These are phyloP conservation scores for Candida glucosophila DNA, from an alignment of 1,139 yeast genomes.

Conservation along the genomic window DNA sequence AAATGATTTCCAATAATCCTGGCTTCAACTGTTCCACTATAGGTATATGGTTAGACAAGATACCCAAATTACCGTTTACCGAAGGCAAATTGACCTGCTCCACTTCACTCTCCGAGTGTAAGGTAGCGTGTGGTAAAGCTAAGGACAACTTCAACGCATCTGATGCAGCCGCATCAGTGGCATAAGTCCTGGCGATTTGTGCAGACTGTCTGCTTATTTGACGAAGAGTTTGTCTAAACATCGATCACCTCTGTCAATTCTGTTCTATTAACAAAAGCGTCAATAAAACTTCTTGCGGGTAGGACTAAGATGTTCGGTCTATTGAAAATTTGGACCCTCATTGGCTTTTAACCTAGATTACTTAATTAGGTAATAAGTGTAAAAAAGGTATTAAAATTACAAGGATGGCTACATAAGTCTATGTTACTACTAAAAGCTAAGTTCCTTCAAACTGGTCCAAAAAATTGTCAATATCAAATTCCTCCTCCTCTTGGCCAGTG, in stretches of 20 bases:
- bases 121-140: constrained; percentile 80
- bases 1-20: constrained; percentile 89
- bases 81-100: constrained; percentile 97
- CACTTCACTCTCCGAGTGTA: constrained; percentile 42
- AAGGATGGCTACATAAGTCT: too few relatives aligned
- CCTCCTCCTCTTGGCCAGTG: constrained; percentile 19
- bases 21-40: constrained; percentile 95
- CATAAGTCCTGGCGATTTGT: constrained; percentile 72
- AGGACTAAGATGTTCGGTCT: too few relatives aligned
- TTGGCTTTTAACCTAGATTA: constrained; percentile 24
- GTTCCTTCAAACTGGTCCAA: constrained; percentile 40
- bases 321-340: constrained; percentile 15
- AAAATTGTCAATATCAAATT: constrained; percentile 41
- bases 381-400: too few relatives aligned
- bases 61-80: constrained; percentile 94
- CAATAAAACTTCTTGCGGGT: too few relatives aligned
- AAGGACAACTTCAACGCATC: constrained; percentile 82
- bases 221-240: constrained; percentile 67
- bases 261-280: too few relatives aligned
- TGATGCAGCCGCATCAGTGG: constrained; percentile 73
- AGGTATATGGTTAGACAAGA: constrained; percentile 96
- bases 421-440: too few relatives aligned
- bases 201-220: constrained; percentile 59
- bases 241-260: too few relatives aligned
- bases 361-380: constrained; percentile 17